Percentiles rank a stretch among this genome's conserved stretches.
These are phyloP conservation scores for Crucibulum parvulum DNA, from an alignment of 1,284 basidiomycete genomes.

Conservation along the genomic window DNA sequence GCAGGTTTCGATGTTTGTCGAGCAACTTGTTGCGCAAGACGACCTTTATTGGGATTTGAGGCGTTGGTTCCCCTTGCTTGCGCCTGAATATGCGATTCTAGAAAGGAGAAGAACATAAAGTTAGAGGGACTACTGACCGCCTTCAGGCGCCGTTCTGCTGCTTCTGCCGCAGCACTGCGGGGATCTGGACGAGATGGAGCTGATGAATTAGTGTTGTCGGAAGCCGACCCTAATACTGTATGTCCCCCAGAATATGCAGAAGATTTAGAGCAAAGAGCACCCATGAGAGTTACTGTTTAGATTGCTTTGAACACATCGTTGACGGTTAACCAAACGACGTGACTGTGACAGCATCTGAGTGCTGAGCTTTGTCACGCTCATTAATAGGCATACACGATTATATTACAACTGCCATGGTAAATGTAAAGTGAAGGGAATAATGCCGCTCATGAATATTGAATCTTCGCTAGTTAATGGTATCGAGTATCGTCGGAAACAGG, in stretches of 20 bases:
- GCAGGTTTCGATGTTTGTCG: slow-evolving; percentile 52
- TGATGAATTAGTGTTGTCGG: slow-evolving; percentile 23
- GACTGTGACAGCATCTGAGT: no score
- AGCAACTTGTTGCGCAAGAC: slow-evolving; percentile 62
- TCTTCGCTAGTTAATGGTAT: background rate
- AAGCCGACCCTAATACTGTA: slow-evolving; percentile 52
- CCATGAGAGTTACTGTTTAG: slow-evolving; percentile 49
- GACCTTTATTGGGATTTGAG: slow-evolving; percentile 71
- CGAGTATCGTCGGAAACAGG: slow-evolving; percentile 33
- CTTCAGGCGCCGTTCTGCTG: slow-evolving; percentile 71
- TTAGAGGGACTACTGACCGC: slow-evolving; percentile 51
- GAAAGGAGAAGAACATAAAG: slow-evolving; percentile 11
- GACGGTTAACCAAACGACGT: no score
- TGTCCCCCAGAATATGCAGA: slow-evolving; percentile 58
- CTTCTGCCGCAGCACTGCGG: slow-evolving; percentile 70
- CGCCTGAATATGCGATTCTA: slow-evolving; percentile 42
- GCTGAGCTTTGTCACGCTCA: no score
- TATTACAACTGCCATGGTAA: no score
- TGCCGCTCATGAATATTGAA: background rate
- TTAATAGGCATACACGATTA: no score
- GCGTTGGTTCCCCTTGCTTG: slow-evolving; percentile 63
- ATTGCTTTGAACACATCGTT: no score
- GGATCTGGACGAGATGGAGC: slow-evolving; percentile 47
- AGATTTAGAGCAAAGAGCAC: slow-evolving; percentile 71
- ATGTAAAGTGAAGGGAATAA: background rate